phyloP scores from a whole-genome alignment of 1,139 yeast genomes.

The Candida sp. region DNA sequence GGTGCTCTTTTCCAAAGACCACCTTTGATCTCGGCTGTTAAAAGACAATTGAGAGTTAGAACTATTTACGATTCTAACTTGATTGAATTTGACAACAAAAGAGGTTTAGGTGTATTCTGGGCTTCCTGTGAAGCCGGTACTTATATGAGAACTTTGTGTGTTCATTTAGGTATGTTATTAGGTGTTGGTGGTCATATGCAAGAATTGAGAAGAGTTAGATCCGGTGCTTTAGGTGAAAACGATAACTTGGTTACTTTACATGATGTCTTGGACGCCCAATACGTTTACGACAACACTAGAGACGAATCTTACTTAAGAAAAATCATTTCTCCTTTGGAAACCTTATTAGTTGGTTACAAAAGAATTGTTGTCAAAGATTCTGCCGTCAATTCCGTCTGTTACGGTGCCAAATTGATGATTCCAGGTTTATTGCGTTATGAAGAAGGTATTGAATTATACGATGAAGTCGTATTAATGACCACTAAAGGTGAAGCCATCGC shows the following conservation, averaged over 20 bases:
- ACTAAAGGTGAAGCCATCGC: conserved; percentile 99
- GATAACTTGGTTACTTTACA: conserved; percentile 95
- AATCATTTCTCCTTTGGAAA: conserved; percentile 93
- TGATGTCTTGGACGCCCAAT: conserved; percentile 97
- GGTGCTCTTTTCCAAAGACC: conserved; percentile 99
- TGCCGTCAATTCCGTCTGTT: conserved; percentile 97
- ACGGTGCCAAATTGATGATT: conserved; percentile 98
- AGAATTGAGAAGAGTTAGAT: conserved; percentile 98
- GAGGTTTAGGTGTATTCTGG: conserved; percentile 98
- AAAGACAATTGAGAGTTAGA: conserved; percentile 97
- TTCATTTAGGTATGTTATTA: conserved; percentile 94
- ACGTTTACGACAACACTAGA: conserved; percentile 95
- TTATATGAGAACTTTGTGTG: conserved; percentile 98
- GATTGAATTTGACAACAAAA: conserved; percentile 94
- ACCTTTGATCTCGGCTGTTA: conserved; percentile 97
- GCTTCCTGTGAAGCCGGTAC: conserved; percentile 99
- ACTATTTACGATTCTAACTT: conserved; percentile 95
- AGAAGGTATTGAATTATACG: conserved; percentile 95
- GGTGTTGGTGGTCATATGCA: conserved; percentile 99
- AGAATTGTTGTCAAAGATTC: conserved; percentile 97
- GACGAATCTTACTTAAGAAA: conserved; percentile 95
- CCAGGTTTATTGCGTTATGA: conserved; percentile 98
- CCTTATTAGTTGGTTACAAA: conserved; percentile 90
- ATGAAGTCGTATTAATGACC: conserved; percentile 96
- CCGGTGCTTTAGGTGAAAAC: conserved; percentile 90